Evolutionary conservation across 805 yeast genomes (phyloP).

Genomic region (Starmera pachycereana): DNA sequence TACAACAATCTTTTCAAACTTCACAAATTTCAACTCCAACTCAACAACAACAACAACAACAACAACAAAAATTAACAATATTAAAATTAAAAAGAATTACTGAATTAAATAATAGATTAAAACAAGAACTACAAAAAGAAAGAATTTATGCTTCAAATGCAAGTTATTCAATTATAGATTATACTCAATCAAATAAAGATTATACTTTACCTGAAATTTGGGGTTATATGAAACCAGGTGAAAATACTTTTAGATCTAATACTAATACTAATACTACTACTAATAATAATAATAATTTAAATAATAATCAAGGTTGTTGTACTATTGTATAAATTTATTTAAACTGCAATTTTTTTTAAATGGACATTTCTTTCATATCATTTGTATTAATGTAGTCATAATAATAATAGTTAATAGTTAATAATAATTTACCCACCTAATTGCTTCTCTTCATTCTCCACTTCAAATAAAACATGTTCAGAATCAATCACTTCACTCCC

Average conservation of each 20-base stretch:
- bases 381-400: too few species aligned
- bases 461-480: slow-evolving; percentile 33
- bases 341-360: too few species aligned
- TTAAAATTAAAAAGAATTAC: slow-evolving; percentile 52
- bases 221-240: slow-evolving; percentile 27
- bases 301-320: slow-evolving; percentile 20
- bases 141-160: slow-evolving; percentile 59
- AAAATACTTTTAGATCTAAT: slow-evolving; percentile 26
- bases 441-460: slow-evolving; percentile 39
- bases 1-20: too few species aligned
- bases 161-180: slow-evolving; percentile 33
- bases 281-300: slow-evolving; percentile 1
- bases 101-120: slow-evolving; percentile 44
- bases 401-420: too few species aligned
- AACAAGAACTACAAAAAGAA: slow-evolving; percentile 40
- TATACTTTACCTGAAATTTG: slow-evolving; percentile 29
- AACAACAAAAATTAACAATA: slow-evolving; percentile 33
- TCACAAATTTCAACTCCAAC: too few species aligned
- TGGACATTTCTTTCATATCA: not conserved
- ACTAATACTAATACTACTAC: slow-evolving; percentile 1
- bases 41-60: too few species aligned
- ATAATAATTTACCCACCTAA: slow-evolving; percentile 25
- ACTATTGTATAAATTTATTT: slow-evolving; percentile 20
- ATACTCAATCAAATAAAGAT: slow-evolving; percentile 24
- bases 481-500: slow-evolving; percentile 30